Base-by-base conservation (phyloP, 495 filamentous ascomycete species). In the Lichina pygmaea region DNA sequence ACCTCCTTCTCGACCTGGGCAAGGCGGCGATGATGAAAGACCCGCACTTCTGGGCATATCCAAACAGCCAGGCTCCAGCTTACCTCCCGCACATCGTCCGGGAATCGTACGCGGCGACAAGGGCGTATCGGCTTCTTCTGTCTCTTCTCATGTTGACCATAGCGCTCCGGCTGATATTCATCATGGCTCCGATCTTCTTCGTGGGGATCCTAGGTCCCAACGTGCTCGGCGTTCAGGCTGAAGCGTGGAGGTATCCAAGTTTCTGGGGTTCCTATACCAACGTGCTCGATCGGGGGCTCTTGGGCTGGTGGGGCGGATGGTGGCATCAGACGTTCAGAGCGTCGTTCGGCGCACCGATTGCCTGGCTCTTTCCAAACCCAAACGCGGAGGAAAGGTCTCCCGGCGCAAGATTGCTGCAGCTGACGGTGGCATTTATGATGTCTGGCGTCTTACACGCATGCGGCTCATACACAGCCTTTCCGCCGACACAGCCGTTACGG, bases 251-350 rank as follows among this genome's bases (percentile, higher is more conserved):
- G 52, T 77, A 85, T 50, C 66, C 81, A 0, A 63, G 67, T 34
- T 53, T 61, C 13, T 81, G 71, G 52, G 84, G 81, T 11, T 62
- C 68, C 1, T 60, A 69, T 48, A 48, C 47, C 3, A 54, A 61
- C 8, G 60, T 86, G 6, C 53, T 77, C 5, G 67, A 78, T 44
- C 59, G 72, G 41, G 82, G 83, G 0, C 59, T 93, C 0, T 62
- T 68, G 7, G 83, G 83, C 32, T 71, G 75, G 51, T 93, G 84
- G 84, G 71, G 77, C 39, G 66, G 62, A 12, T 91, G 77, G 75
- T 93, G 84, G 84, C 84, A 93, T 57, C 84, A 93, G 56, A 68
- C 76, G 2, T 89, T 93, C 60, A 73, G 81, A 3, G 65, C 71
- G 34, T 78, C 66, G 0, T 86, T 93, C 54, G 58, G 68, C 6